phyloP scores from a whole-genome alignment of 2,329 filamentous ascomycete species.

The Aspergillus neotritici region DNA sequence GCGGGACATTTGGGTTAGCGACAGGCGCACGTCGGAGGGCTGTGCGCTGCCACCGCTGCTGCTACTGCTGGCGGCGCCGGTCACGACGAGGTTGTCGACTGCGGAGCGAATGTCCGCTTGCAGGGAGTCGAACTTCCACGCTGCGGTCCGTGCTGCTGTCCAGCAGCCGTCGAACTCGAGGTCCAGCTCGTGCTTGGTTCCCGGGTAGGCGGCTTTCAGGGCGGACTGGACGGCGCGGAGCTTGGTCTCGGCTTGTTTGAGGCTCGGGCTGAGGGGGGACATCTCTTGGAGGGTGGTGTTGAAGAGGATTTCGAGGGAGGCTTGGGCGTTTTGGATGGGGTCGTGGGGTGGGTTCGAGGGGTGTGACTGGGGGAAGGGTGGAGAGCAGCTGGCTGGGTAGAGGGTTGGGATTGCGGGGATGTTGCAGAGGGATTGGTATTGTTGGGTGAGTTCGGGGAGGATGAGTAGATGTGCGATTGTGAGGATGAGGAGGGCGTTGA shows the following conservation, averaged over 20 bases:
- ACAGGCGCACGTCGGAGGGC: slow-evolving; percentile 21
- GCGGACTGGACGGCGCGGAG: slow-evolving; percentile 24
- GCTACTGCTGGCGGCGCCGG: slow-evolving; percentile 13
- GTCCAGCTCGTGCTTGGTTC: slow-evolving; percentile 30
- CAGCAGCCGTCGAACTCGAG: slow-evolving; percentile 35
- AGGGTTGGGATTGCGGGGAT: slow-evolving; percentile 19
- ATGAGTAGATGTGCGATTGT: slow-evolving; percentile 30
- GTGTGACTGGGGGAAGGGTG: slow-evolving; percentile 9
- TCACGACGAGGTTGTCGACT: slow-evolving; percentile 29
- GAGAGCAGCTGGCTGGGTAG: slow-evolving; percentile 27
- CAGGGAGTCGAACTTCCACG: slow-evolving; percentile 31
- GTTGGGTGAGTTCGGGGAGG: slow-evolving; percentile 32
- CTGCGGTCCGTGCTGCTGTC: slow-evolving; percentile 27
- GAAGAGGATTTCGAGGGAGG: slow-evolving; percentile 26
- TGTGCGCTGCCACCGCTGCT: slow-evolving; percentile 3
- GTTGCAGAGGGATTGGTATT: slow-evolving; percentile 25
- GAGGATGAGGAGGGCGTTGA: slow-evolving; percentile 25
- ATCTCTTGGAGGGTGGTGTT: slow-evolving; percentile 25
- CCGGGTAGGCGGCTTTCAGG: slow-evolving; percentile 24
- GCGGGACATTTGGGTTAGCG: slow-evolving; percentile 23
- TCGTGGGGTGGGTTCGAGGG: slow-evolving; percentile 5
- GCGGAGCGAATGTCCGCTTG: slow-evolving; percentile 33
- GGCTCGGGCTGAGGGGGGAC: slow-evolving; percentile 17
- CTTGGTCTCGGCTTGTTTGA: slow-evolving; percentile 28
- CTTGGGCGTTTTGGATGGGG: slow-evolving; percentile 19